Evolutionary conservation across 2,329 filamentous ascomycete genomes (phyloP).

Genomic region (Rutstroemia sp.): DNA sequence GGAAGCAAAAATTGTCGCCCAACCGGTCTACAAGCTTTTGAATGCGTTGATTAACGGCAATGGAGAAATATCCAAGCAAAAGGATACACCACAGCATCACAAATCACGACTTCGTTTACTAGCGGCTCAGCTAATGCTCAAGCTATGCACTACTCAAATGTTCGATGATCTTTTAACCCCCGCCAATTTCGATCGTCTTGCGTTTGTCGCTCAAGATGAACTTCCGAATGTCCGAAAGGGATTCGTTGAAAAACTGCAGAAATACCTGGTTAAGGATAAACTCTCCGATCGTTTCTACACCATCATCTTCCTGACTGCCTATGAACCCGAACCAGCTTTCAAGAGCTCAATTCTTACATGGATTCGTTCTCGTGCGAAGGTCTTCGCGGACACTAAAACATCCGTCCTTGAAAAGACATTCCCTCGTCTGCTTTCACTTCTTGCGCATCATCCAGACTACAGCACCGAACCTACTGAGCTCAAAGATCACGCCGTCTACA

Average conservation of each 20-base stretch:
- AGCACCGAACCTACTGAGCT: conserved; percentile 58
- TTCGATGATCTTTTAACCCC: conserved; percentile 71
- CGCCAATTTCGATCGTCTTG: conserved; percentile 71
- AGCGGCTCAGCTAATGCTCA: conserved; percentile 74
- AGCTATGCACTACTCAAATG: conserved; percentile 69
- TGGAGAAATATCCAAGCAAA: conserved; percentile 72
- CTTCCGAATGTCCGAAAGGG: conserved; percentile 64
- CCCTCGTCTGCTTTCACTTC: conserved; percentile 73
- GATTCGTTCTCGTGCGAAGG: conserved; percentile 72
- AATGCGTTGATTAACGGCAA: conserved; percentile 66
- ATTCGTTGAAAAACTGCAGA: conserved; percentile 83
- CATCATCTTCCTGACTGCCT: conserved; percentile 83
- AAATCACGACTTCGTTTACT: conserved; percentile 73
- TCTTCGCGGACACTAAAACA: conserved; percentile 51
- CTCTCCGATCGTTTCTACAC: conserved; percentile 76
- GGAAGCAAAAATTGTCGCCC: conserved; percentile 51
- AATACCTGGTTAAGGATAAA: conserved; percentile 70
- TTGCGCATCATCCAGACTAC: conserved; percentile 93
- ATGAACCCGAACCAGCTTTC: conserved; percentile 71
- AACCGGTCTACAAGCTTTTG: conserved; percentile 69
- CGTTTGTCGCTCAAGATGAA: conserved; percentile 73
- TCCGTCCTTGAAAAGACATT: conserved; percentile 74
- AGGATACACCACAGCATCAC: conserved; percentile 70
- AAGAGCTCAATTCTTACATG: conserved; percentile 75
- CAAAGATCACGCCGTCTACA: conserved; percentile 77